Evolutionary conservation across 2,329 filamentous ascomycete species (phyloP).

Genomic region (Cladosporium sp.): DNA sequence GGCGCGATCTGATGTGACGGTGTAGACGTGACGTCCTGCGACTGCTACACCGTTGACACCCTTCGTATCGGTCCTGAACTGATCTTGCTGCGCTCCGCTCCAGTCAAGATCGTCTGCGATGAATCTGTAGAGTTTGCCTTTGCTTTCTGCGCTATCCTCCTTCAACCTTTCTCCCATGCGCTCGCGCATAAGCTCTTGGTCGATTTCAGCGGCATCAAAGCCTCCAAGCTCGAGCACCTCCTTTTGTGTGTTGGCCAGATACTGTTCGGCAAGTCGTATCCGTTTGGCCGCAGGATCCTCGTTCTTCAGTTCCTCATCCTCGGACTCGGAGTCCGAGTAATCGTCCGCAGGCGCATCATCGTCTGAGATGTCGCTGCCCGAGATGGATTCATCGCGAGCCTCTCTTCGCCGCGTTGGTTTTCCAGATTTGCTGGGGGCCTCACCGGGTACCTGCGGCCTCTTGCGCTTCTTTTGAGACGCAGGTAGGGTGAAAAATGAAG

Average conservation of each 20-base stretch:
- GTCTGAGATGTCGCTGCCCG: constrained; percentile 72
- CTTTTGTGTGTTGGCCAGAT: constrained; percentile 82
- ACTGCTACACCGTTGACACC: constrained; percentile 75
- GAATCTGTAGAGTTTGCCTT: constrained; percentile 81
- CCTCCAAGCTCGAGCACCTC: constrained; percentile 70
- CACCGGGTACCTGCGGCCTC: constrained; percentile 48
- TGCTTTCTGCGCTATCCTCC: constrained; percentile 87
- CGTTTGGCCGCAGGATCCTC: constrained; percentile 89
- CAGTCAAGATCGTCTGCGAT: constrained; percentile 73
- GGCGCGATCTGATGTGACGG: constrained; percentile 76
- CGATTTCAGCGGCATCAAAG: constrained; percentile 91
- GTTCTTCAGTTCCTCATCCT: constrained; percentile 67
- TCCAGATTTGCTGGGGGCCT: constrained; percentile 49
- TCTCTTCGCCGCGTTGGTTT: constrained; percentile 40
- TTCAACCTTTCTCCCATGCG: constrained; percentile 65
- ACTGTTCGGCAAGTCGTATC: constrained; percentile 81
- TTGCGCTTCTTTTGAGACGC: constrained; percentile 89
- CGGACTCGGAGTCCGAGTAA: constrained; percentile 43
- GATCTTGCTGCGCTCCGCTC: constrained; percentile 60
- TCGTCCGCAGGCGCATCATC: constrained; percentile 46
- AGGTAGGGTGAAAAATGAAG: constrained; percentile 91
- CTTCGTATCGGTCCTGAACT: constrained; percentile 75
- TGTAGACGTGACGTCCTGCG: constrained; percentile 78
- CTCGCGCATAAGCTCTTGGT: constrained; percentile 78
- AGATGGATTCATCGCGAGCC: constrained; percentile 74